Conservation (phyloP, 495 filamentous ascomycete genomes). For the Lasiosphaeria ovina region DNA sequence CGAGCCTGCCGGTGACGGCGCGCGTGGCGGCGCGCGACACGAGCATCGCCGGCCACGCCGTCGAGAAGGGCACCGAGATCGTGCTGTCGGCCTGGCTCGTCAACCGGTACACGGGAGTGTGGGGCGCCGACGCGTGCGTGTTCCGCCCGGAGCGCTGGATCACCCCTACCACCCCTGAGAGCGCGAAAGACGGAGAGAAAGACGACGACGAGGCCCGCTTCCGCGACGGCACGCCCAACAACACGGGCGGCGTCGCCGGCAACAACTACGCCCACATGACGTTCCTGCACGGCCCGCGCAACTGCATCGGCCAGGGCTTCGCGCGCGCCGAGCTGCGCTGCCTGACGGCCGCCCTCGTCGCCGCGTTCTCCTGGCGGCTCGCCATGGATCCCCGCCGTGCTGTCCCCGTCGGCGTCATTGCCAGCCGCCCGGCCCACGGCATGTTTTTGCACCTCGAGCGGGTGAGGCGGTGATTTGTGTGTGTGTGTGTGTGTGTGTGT, state of each 20-base stretch:
- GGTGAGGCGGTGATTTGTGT: no score
- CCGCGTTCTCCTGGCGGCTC: slow-evolving; percentile 65
- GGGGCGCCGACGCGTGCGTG: slow-evolving; percentile 17
- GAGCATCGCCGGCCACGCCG: slow-evolving; percentile 10
- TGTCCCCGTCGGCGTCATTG: slow-evolving; percentile 56
- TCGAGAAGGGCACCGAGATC: slow-evolving; percentile 22
- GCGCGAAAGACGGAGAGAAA: slow-evolving; percentile 3
- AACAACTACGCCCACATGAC: slow-evolving; percentile 60
- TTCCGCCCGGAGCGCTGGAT: slow-evolving; percentile 29
- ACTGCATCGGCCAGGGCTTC: slow-evolving; percentile 67
- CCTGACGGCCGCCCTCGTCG: slow-evolving; percentile 69
- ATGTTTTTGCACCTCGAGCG: slow-evolving; percentile 34
- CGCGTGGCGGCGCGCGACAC: slow-evolving; percentile 50
- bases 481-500: no score
- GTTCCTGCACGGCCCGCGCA: slow-evolving; percentile 57
- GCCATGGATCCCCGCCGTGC: slow-evolving; percentile 51
- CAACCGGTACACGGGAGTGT: slow-evolving; percentile 18
- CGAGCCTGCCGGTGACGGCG: slow-evolving; percentile 54
- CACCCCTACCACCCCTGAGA: neutral
- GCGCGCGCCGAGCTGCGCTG: slow-evolving; percentile 78
- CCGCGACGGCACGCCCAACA: slow-evolving; percentile 15
- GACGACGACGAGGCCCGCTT: no score
- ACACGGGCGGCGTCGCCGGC: slow-evolving; percentile 42
- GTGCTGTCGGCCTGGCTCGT: slow-evolving; percentile 16
- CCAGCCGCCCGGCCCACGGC: slow-evolving; percentile 60